Base-by-base conservation (phyloP, 1,284 basidiomycete genomes). In the Tylopilus sp. region DNA sequence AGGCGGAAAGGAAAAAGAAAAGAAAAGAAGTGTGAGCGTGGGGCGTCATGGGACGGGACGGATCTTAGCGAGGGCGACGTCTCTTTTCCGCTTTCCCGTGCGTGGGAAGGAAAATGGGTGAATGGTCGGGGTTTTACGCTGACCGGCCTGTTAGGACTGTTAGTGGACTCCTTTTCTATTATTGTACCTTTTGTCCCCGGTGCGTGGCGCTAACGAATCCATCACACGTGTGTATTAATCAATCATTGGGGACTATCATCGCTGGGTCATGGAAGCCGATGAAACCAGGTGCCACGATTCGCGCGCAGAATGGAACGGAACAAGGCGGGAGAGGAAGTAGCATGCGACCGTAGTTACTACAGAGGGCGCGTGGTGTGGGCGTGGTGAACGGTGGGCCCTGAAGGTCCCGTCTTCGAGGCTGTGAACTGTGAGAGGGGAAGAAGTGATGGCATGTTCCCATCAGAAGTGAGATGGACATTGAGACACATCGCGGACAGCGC, bases 201-300 rank as follows among this genome's bases (percentile, higher is more conserved):
- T 26, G 39, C 40, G 35, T 49, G 55, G 52, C 41, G 43, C 30
- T 37, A 46, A 55, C 58, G 55, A 52, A 55, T 35, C 18, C 23
- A 40, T 40, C 55, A 43, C 38, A 42, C 54, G 54, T 23, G 35
- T 44, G 54, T 28, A 45, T 53, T 18, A 50, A 52, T 47, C 26
- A 39, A 46, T 18, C n/a, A n/a, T n/a, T n/a, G 26, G 34, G 53
- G 26, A n/a, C n/a, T 11, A 41, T 41, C 35, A 39, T 46, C 54
- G 52, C 56, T 37, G 52, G 42, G 39, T 55, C 55, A 55, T 52
- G 36, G 44, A 41, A 55, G 48, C 31, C 29, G 10, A 21, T 3
- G 33, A 55, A 50, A 41, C 53, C 26, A 36, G 42, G 55, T 40
- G 15, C 19, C 11, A 26, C 28, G 28, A 25, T 35, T 37, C 26